Evolutionary conservation across 148 eudicot species (phyloP), one percentile per base, ranked within the genome.

Genomic region (Amaranthus cruentus): DNA sequence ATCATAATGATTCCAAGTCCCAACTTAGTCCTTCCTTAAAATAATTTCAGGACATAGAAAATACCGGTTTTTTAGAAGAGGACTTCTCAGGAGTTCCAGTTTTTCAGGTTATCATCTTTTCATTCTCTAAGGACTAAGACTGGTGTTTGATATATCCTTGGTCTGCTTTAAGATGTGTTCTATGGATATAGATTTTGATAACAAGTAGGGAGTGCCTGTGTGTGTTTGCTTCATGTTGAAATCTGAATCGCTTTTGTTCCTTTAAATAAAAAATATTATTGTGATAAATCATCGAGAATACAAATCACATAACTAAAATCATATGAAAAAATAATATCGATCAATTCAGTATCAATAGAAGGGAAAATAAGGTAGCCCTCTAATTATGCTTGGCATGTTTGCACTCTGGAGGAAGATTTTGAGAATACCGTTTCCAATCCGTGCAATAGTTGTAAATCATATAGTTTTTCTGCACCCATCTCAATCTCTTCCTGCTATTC

Each of bases 41-140:
- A 21, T 69, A 38, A 47, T 78, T 68, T 75, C 67, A 91, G 98
- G 97, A 82, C 77, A 87, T 75, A 75, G 71, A 78, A 72, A 91
- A 61, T 75, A 80, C 82, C 62, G 94, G 97, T 64, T 6, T 47
- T 7, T 42, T 78, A 10, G 88, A 85, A 53, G 91, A 84, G 42
- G 77, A 83, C 76, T 85, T 95, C 76, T 60, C 79, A 38, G 99
- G 99, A 66, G 90, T 95, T 72, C 98, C 99, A 47, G 96, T 95
- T 90, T 95, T 95, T 77, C 97, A 95, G 99, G 99, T 95, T 74
- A 12, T 52, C 65, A 58, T 13, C 72, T 8, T 69, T 6, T 44
- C 18, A 15, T 51, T 59, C 47, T 7, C 62, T 42, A 54, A 14
- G 18, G 18, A 18, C 18, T 18, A 0, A n/a, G n/a, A 18, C 18